Evolutionary conservation across 2,329 filamentous ascomycete species (phyloP), one percentile per base, ranked within the genome.

Genomic region (Cladosporium sp.): DNA sequence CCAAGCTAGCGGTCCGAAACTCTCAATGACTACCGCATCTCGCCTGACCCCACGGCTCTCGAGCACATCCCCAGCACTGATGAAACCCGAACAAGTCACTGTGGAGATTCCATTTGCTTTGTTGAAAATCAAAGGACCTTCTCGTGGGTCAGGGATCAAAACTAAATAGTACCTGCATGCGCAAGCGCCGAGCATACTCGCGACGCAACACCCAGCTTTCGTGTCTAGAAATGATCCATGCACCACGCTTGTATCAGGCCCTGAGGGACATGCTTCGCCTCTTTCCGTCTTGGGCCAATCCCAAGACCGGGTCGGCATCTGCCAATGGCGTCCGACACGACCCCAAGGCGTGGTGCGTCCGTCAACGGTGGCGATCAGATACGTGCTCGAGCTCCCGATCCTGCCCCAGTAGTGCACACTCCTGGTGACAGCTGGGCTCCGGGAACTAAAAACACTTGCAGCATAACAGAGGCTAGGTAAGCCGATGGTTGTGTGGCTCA

Each of bases 401-500:
- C 47, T 64, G 61, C 51, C 51, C 51, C 61, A 64, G 18, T 54
- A 64, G 26, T 54, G 49, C 32, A 55, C 61, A 34, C 51, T 34
- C 61, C 61, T 36, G 51, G 61, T 64, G 61, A 64, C 61, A 64
- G 61, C 51, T 64, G 51, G 61, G 61, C 61, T 32, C n/a, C 61
- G 61, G 61, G 61, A 64, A 64, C 61, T 64, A 64, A 64, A 64
- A 64, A 41, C 61, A 64, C 61, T 64, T 64, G 61, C 61, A 64
- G 61, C 51, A 64, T 64, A 64, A 44, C 36, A 57, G 51, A 47
- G 47, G 15, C 60, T 63, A 57, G 36, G 61, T 47, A 57, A 57
- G 49, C 61, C 61, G 61, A 36, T 57, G 61, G 34, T 41, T 47
- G 51, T 44, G 61, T 64, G 61, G 61, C 61, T 64, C 61, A 47